Percentiles rank a stretch among this genome's conserved stretches.
phyloP scores from a whole-genome alignment of 257 asterid species.

The Avicennia marina region DNA sequence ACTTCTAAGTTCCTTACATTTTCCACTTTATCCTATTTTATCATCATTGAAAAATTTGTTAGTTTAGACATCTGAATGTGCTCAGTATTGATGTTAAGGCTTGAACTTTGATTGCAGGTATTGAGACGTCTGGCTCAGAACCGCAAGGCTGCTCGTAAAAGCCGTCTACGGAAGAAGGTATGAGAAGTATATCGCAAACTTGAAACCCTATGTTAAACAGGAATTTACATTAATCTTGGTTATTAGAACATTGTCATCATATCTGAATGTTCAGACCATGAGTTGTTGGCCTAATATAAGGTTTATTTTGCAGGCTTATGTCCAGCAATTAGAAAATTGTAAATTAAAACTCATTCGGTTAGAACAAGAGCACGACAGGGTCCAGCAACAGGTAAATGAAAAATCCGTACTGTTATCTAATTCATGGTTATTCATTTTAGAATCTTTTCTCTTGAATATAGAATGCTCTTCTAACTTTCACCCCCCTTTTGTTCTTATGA shows the following conservation, averaged over 20 bases:
- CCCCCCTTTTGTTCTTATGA: background rate
- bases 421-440: slow-evolving; percentile 3
- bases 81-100: background rate
- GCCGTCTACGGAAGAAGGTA: slow-evolving; percentile 58
- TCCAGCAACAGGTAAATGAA: slow-evolving; percentile 58
- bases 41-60: too few relatives aligned
- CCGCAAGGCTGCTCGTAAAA: slow-evolving; percentile 96
- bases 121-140: slow-evolving; percentile 91
- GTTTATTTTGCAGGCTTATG: slow-evolving; percentile 65
- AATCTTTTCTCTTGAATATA: background rate
- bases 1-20: too few relatives aligned
- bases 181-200: background rate
- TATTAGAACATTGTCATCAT: background rate
- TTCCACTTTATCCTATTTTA: too few relatives aligned
- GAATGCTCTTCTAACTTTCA: background rate
- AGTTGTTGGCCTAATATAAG: background rate
- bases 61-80: too few relatives aligned
- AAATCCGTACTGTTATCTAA: background rate
- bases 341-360: slow-evolving; percentile 64
- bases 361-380: slow-evolving; percentile 81
- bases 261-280: background rate
- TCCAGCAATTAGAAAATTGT: slow-evolving; percentile 87
- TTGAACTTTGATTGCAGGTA: slow-evolving; percentile 38
- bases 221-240: background rate
- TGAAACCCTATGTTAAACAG: background rate